phyloP scores from a whole-genome alignment of 2,329 filamentous ascomycete species.

The Hymenotorrendiella dingleyae region DNA sequence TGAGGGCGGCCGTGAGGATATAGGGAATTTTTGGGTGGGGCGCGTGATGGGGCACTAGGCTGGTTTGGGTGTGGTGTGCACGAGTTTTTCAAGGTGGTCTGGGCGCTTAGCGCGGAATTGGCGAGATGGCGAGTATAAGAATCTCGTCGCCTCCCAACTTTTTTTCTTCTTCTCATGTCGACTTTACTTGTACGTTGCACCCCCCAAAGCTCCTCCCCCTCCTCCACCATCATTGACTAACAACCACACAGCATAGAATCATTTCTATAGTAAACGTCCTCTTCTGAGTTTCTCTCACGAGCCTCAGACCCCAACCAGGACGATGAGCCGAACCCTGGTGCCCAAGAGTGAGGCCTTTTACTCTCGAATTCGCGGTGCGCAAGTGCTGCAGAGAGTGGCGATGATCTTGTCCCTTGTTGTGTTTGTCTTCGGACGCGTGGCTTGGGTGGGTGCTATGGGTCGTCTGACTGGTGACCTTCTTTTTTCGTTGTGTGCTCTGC shows the following conservation, averaged over 20 bases:
- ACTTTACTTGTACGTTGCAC: slow-evolving; percentile 9
- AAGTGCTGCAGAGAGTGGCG: slow-evolving; percentile 76
- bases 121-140: too few species aligned
- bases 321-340: slow-evolving; percentile 87
- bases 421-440: slow-evolving; percentile 69
- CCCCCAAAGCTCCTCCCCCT: not conserved
- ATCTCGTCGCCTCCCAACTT: not conserved
- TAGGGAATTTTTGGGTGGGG: not conserved
- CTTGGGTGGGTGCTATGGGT: slow-evolving; percentile 78
- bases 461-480: slow-evolving; percentile 69
- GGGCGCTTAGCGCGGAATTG: too few species aligned
- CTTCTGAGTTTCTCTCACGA: slow-evolving; percentile 88
- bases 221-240: slow-evolving; percentile 1
- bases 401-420: slow-evolving; percentile 83
- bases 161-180: slow-evolving; percentile 23
- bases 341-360: slow-evolving; percentile 78
- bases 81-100: too few species aligned
- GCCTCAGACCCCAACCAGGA: slow-evolving; percentile 93
- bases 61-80: not conserved
- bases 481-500: slow-evolving; percentile 52
- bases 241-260: slow-evolving; percentile 55
- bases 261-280: slow-evolving; percentile 97
- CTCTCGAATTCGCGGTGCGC: slow-evolving; percentile 54
- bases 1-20: not conserved
- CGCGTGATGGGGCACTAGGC: too few species aligned